These are phyloP conservation scores for Sonneratia caseolaris DNA, from an alignment of 345 rosid species.

Conservation along the genomic window DNA sequence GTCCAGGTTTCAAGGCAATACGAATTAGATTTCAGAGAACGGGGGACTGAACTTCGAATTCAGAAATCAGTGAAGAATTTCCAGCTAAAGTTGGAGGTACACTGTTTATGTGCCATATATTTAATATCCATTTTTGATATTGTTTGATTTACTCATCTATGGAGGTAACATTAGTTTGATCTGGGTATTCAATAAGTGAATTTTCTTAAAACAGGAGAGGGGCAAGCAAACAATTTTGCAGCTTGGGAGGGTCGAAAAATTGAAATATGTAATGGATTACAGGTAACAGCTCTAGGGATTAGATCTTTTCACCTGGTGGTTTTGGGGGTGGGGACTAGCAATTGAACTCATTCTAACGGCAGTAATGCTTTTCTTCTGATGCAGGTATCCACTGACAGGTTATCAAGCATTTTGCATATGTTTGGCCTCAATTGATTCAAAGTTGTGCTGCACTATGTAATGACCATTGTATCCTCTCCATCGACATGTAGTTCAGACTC, in stretches of 20 bases:
- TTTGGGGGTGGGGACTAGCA: no score
- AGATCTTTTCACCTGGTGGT: not conserved
- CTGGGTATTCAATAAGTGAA: not conserved
- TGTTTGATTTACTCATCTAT: not conserved
- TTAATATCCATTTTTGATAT: not conserved
- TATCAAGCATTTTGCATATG: conserved; percentile 83
- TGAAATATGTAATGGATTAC: conserved; percentile 73
- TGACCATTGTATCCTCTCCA: not conserved
- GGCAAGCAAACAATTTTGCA: conserved; percentile 73
- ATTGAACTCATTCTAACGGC: not conserved
- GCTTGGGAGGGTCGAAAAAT: conserved; percentile 70
- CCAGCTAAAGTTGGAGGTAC: conserved; percentile 72
- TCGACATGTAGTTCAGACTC: conserved; percentile 39
- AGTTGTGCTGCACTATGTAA: conserved; percentile 74
- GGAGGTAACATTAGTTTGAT: not conserved
- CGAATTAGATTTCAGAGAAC: conserved; percentile 81
- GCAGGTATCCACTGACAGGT: conserved; percentile 81
- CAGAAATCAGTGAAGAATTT: conserved; percentile 82
- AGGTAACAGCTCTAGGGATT: conserved; percentile 29
- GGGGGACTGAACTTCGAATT: conserved; percentile 62
- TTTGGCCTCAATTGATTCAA: conserved; percentile 83
- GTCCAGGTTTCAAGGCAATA: conserved; percentile 50
- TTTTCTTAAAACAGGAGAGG: not conserved
- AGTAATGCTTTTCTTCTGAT: not conserved
- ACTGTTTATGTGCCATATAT: not conserved